Evolutionary conservation across 257 asterid genomes (phyloP).

Genomic region (Nicotiana knightiana): DNA sequence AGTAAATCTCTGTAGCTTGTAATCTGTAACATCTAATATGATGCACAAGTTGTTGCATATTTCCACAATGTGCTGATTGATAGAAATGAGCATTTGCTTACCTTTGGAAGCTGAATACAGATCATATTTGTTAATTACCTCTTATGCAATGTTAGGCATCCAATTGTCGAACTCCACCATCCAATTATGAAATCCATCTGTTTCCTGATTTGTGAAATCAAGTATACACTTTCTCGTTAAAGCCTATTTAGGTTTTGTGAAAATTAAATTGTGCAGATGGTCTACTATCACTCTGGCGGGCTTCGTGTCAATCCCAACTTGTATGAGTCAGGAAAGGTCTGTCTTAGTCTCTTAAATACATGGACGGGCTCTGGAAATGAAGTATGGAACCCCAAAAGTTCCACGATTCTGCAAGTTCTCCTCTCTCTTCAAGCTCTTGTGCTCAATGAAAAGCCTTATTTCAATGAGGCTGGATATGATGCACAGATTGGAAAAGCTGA

Average conservation of each 20-base stretch:
- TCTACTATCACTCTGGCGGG: constrained; percentile 83
- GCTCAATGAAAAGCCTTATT: constrained; percentile 85
- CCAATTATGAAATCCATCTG: background rate
- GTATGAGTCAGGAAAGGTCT: constrained; percentile 83
- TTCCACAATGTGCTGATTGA: background rate
- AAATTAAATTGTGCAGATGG: constrained; percentile 53
- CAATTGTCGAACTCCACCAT: background rate
- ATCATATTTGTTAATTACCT: background rate
- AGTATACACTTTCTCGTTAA: background rate
- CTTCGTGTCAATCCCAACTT: constrained; percentile 91
- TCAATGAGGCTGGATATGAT: constrained; percentile 93
- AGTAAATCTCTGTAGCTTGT: constrained; percentile 19
- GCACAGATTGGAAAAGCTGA: constrained; percentile 76
- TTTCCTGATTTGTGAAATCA: background rate
- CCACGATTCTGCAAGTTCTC: constrained; percentile 81
- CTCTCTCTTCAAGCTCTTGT: constrained; percentile 94
- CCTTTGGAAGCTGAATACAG: background rate
- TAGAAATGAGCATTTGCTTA: background rate
- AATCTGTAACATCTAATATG: background rate
- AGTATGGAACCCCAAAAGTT: constrained; percentile 76
- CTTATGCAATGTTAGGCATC: background rate
- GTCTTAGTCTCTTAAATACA: constrained; percentile 84
- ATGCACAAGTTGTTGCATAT: background rate
- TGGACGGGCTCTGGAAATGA: constrained; percentile 84
- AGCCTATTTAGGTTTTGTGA: constrained; percentile 1